Evolutionary conservation across 2,329 filamentous ascomycete genomes (phyloP), one percentile per base, ranked within the genome.

Genomic region (Zalaria obscura): DNA sequence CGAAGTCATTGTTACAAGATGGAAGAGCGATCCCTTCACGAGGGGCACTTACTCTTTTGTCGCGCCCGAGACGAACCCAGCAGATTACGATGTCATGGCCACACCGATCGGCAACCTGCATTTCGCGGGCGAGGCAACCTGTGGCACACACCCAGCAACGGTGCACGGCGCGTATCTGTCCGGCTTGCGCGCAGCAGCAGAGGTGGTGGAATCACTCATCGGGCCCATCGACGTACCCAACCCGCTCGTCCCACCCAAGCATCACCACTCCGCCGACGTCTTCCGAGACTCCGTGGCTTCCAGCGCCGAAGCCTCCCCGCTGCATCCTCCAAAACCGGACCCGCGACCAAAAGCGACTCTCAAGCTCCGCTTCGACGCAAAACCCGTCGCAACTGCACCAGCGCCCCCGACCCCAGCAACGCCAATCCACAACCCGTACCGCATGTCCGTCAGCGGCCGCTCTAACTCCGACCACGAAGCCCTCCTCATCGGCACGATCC

Each of bases 91-190:
- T 57, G 68, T 77, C 28, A 94, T 98, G 84, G 86, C 91, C 2
- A 74, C 75, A 38, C 69, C 83, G 1, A 70, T 95, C 28, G 88
- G 86, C 28, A 93, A 93, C 48, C 67, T 98, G 5, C 85, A 89
- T 61, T 98, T 98, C 61, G 91, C 89, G 10, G 91, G 91, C 38
- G 91, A 98, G 62, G 91, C 94, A 46, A 98, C 93, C 1, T 95
- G 84, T 52, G 87, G 85, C 37, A 94, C 87, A 1, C 88, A 98
- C 57, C 91, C 93, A 8, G 91, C 93, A 28, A 98, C 91, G 2
- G 91, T 98, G 0, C 91, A 98, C 51, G 91, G 91, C 4, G 93
- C 91, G 5, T 98, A 96, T 56, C 68, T 98, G 3, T 95, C 91
- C 2, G 93, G 91, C 3, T 69, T 98, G 4, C 80, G 91, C 39